Conservation (phyloP, 1,139 yeast species). For the Debaryomycetaceae sp. region DNA sequence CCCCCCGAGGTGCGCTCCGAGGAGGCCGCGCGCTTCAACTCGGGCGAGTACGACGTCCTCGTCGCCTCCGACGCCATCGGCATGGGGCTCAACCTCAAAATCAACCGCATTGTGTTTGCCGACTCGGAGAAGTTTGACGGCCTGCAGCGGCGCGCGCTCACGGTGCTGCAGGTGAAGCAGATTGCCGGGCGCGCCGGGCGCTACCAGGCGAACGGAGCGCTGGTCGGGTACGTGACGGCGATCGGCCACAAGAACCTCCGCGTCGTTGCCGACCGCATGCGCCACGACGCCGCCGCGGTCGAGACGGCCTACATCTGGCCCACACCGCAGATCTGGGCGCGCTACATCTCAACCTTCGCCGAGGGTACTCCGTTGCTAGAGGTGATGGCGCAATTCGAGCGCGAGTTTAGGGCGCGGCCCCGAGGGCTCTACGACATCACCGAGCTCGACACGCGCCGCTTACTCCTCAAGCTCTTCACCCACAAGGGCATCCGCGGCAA, state of each 20-base stretch:
- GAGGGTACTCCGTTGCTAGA: constrained; percentile 39
- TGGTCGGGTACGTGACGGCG: constrained; percentile 62
- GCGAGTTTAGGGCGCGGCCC: constrained; percentile 18
- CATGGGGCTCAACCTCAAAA: constrained; percentile 89
- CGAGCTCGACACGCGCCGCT: constrained; percentile 40
- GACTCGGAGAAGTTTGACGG: constrained; percentile 73
- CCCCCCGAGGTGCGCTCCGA: constrained; percentile 93
- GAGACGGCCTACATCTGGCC: constrained; percentile 68
- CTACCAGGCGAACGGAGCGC: constrained; percentile 39
- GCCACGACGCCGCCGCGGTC: constrained; percentile 40
- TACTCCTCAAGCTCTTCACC: constrained; percentile 43
- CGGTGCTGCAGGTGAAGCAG: constrained; percentile 73
- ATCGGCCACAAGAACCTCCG: constrained; percentile 39
- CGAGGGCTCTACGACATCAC: constrained; percentile 32
- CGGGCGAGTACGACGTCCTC: constrained; percentile 68
- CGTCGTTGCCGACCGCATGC: constrained; percentile 41
- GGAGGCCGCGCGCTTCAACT: constrained; percentile 77
- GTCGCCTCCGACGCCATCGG: constrained; percentile 98
- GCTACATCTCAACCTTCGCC: constrained; percentile 53
- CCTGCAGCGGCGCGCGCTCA: constrained; percentile 36
- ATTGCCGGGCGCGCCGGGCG: constrained; percentile 98
- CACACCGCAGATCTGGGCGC: constrained; percentile 56
- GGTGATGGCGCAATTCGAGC: constrained; percentile 45
- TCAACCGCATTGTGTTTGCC: constrained; percentile 74
- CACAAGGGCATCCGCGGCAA: constrained; percentile 23